A percentile compares a stretch with the other conserved stretches of the same genome.
Conservation (phyloP, 2,329 filamentous ascomycete species). For the Colletotrichum coccodes region DNA sequence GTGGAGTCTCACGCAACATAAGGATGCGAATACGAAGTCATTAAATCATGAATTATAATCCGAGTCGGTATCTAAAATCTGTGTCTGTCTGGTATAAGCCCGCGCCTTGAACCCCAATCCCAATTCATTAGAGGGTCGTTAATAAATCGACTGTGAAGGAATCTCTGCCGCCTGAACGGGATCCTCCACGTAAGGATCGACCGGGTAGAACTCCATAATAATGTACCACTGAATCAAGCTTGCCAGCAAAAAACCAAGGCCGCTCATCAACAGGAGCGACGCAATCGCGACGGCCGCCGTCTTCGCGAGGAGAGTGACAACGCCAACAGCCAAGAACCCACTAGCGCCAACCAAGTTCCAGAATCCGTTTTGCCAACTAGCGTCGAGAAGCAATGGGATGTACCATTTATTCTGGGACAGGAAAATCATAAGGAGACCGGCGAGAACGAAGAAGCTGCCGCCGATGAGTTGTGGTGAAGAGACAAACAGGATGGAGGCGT, state of each 20-base stretch:
- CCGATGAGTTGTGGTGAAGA: slow-evolving; percentile 25
- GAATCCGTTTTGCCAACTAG: slow-evolving; percentile 29
- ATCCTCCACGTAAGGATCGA: slow-evolving; percentile 18
- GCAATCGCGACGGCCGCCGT: slow-evolving; percentile 4
- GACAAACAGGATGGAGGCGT: slow-evolving; percentile 20
- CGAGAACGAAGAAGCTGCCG: slow-evolving; percentile 23
- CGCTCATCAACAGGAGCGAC: slow-evolving; percentile 16
- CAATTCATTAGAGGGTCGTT: background rate
- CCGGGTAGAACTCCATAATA: slow-evolving; percentile 28
- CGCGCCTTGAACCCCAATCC: background rate
- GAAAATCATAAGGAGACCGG: slow-evolving; percentile 17
- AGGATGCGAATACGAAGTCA: slow-evolving; percentile 1
- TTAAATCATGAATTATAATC: slow-evolving; percentile 30
- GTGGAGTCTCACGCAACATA: no score
- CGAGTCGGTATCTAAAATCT: slow-evolving; percentile 18
- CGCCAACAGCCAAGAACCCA: slow-evolving; percentile 16
- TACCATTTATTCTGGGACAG: slow-evolving; percentile 29
- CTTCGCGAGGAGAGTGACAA: slow-evolving; percentile 13
- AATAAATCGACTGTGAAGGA: slow-evolving; percentile 28
- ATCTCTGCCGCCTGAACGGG: slow-evolving; percentile 10
- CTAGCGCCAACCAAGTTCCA: slow-evolving; percentile 29
- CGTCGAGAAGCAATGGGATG: slow-evolving; percentile 11
- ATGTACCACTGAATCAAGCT: slow-evolving; percentile 31
- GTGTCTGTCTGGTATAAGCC: slow-evolving; percentile 11
- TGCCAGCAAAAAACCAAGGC: slow-evolving; percentile 18